These are phyloP conservation scores for Stachybotrys chartarum DNA, from an alignment of 2,329 filamentous ascomycete genomes.

Conservation along the genomic window DNA sequence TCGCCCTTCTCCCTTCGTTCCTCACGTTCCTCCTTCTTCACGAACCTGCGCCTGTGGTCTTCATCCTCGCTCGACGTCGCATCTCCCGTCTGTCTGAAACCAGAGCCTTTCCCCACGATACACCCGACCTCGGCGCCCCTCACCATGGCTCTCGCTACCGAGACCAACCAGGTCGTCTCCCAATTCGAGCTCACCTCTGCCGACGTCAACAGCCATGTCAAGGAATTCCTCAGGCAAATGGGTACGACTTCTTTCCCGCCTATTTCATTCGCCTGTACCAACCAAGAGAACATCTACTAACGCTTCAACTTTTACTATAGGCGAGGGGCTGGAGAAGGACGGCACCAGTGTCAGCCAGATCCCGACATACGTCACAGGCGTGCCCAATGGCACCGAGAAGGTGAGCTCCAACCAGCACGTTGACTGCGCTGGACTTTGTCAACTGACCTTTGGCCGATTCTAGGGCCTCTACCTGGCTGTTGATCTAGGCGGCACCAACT, in stretches of 20 bases:
- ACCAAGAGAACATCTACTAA: slow-evolving; percentile 3
- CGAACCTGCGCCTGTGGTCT: slow-evolving; percentile 16
- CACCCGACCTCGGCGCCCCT: slow-evolving; percentile 47
- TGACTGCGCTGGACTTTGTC: neutral
- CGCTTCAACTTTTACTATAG: slow-evolving; percentile 32
- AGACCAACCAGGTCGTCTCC: slow-evolving; percentile 72
- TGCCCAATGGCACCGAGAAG: slow-evolving; percentile 97
- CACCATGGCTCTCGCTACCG: slow-evolving; percentile 57
- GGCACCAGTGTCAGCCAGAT: slow-evolving; percentile 88
- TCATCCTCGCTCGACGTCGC: slow-evolving; percentile 25
- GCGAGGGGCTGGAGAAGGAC: slow-evolving; percentile 73
- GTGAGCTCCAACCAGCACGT: slow-evolving; percentile 34
- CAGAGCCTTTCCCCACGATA: slow-evolving; percentile 44
- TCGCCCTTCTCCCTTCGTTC: slow-evolving; percentile 9
- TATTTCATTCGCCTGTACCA: neutral
- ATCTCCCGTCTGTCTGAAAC: slow-evolving; percentile 47
- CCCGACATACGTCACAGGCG: slow-evolving; percentile 90
- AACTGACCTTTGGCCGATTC: slow-evolving; percentile 3
- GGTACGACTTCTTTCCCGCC: slow-evolving; percentile 33
- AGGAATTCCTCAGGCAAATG: slow-evolving; percentile 84
- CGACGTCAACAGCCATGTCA: slow-evolving; percentile 71
- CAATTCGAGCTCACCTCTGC: slow-evolving; percentile 80
- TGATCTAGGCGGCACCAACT: slow-evolving; percentile 97
- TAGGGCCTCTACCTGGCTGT: slow-evolving; percentile 94
- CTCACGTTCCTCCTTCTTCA: slow-evolving; percentile 17